A percentile compares a stretch with the other conserved stretches of the same genome.
phyloP scores from a whole-genome alignment of 192 early-diverging fungal genomes.

The Thamnidium elegans region DNA sequence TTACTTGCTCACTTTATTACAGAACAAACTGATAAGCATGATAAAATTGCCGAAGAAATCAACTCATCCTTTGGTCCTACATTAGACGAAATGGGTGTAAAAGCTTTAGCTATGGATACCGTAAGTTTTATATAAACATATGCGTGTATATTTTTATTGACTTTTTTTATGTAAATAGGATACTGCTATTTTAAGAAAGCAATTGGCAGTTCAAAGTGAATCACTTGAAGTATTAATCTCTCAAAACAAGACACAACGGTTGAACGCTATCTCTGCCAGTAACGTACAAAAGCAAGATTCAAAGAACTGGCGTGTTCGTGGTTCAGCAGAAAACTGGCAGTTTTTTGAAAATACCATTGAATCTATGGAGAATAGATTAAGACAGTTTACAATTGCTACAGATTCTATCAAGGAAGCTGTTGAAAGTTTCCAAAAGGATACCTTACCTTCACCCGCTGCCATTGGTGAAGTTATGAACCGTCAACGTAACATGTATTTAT shows the following conservation, averaged over 20 bases:
- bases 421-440: not conserved
- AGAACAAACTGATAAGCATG: not conserved
- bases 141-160: not conserved
- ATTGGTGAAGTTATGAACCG: not conserved
- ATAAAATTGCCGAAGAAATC: not conserved
- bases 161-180: not conserved
- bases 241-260: not conserved
- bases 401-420: not conserved
- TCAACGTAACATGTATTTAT: not conserved
- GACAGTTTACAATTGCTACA: not conserved
- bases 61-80: not conserved
- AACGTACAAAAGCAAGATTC: not conserved
- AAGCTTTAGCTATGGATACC: not conserved
- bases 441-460: not conserved
- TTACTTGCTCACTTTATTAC: not conserved
- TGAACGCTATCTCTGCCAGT: not conserved
- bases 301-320: conserved; percentile 7
- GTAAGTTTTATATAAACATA: not conserved
- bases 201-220: not conserved
- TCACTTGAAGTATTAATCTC: not conserved
- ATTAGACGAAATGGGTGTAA: not conserved
- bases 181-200: not conserved
- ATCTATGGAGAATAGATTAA: not conserved
- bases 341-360: not conserved
- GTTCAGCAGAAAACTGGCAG: conserved; percentile 1